Base-by-base conservation (phyloP, 2,329 filamentous ascomycete species). In the Claviceps africana region DNA sequence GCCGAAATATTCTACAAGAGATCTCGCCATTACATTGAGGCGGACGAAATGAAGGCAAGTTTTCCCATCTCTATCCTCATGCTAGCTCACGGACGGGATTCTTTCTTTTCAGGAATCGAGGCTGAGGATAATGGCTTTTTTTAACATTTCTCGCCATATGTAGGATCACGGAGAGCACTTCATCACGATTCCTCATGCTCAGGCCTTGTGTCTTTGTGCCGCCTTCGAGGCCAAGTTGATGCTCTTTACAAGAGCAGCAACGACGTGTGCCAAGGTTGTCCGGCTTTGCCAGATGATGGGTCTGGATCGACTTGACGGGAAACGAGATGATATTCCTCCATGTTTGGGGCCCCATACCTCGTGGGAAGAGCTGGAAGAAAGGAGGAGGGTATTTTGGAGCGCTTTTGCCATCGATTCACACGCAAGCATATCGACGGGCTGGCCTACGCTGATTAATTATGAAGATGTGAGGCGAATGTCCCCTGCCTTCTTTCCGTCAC, bases 351-450 rank as follows among this genome's bases (percentile, higher is more conserved):
- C 87, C 1, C 75, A 88, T 0, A 79, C 77, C 59, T 86, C 88
- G 61, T 95, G 88, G 88, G 82, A 79, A 1, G 91, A 96, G 55
- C 57, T 73, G 21, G 74, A 77, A 54, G 90, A 97, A 66, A 77
- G 90, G 50, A 77, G 91, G 53, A 77, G 91, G 57, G 83, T 86
- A 0, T 95, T 95, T 59, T 96, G 91, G 91, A 79, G 83, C 57
- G 77, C 82, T 0, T 96, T 91, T 61, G 85, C 83, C 58, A 76
- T 86, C 43, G 90, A 96, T 64, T 79, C 86, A 28, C 94, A 94
- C 67, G 84, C 87, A 2, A 88, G 85, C 60, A 86, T 95, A 50
- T 88, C 88, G 13, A 95, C 89, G 4, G 90, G 90, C 2, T 96
- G 90, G 90, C 88, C 90, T 0, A 84, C 87, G 71, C 71, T 82